These are phyloP conservation scores for Vitis hybrid DNA, from an alignment of 177 flowering plant genomes.

Conservation along the genomic window DNA sequence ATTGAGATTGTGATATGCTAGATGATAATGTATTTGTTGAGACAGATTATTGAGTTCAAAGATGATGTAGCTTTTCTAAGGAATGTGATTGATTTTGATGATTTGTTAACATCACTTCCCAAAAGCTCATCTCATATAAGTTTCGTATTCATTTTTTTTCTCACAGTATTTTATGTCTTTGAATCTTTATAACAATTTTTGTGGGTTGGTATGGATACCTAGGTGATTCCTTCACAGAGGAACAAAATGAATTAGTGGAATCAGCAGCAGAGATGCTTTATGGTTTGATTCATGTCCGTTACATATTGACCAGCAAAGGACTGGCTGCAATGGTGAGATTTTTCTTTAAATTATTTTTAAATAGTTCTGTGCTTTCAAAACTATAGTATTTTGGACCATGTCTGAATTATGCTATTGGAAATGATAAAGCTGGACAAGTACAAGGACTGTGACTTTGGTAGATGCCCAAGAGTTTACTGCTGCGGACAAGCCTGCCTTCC, in stretches of 20 bases:
- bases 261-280: constrained; percentile 85
- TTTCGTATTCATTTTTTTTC: background rate
- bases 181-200: background rate
- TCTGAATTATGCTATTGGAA: constrained; percentile 7
- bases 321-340: constrained; percentile 71
- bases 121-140: background rate
- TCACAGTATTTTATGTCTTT: background rate
- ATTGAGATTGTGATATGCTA: too few species aligned
- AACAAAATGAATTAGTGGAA: constrained; percentile 70
- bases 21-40: too few species aligned
- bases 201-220: constrained; percentile 11
- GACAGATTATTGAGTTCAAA: too few species aligned
- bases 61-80: too few species aligned
- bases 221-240: constrained; percentile 72
- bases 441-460: constrained; percentile 75
- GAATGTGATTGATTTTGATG: too few species aligned
- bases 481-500: constrained; percentile 87
- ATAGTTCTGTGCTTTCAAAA: background rate
- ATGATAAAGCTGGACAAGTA: constrained; percentile 70
- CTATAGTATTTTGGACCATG: background rate
- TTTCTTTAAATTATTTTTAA: background rate
- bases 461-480: constrained; percentile 85
- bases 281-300: constrained; percentile 73
- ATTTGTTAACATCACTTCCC: too few species aligned
- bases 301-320: constrained; percentile 75